Percentiles rank a stretch among this genome's conserved stretches.
These are phyloP conservation scores for Diutina pseudorugosa DNA, from an alignment of 1,139 yeast genomes.

Conservation along the genomic window DNA sequence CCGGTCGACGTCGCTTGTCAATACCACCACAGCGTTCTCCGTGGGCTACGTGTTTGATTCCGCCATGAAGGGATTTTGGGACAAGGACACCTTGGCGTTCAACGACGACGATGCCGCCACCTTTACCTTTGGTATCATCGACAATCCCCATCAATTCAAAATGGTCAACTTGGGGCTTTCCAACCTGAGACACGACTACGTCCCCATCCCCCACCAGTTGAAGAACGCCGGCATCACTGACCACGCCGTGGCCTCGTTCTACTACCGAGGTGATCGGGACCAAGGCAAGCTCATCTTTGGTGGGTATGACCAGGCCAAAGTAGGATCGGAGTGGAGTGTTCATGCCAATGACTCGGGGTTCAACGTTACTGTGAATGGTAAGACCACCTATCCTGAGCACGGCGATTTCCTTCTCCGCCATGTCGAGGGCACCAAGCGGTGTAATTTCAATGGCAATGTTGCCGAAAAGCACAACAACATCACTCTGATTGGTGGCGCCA, in stretches of 20 bases:
- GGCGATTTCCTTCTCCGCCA: conserved; percentile 4
- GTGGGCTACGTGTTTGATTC: too few relatives aligned
- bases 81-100: background rate
- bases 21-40: too few relatives aligned
- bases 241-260: background rate
- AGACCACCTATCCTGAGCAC: too few relatives aligned
- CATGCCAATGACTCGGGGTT: too few relatives aligned
- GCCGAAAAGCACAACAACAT: background rate
- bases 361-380: background rate
- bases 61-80: too few relatives aligned
- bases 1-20: background rate
- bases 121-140: background rate
- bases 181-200: background rate
- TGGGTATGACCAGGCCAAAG: background rate
- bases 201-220: background rate
- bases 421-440: background rate
- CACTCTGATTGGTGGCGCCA: background rate
- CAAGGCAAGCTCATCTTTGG: background rate
- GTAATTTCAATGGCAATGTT: background rate
- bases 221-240: background rate
- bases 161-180: too few relatives aligned
- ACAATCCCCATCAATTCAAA: background rate
- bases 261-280: background rate
- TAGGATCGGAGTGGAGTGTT: background rate
- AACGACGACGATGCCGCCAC: background rate